phyloP scores from a whole-genome alignment of 805 yeast species.

The Starmerella stellata region DNA sequence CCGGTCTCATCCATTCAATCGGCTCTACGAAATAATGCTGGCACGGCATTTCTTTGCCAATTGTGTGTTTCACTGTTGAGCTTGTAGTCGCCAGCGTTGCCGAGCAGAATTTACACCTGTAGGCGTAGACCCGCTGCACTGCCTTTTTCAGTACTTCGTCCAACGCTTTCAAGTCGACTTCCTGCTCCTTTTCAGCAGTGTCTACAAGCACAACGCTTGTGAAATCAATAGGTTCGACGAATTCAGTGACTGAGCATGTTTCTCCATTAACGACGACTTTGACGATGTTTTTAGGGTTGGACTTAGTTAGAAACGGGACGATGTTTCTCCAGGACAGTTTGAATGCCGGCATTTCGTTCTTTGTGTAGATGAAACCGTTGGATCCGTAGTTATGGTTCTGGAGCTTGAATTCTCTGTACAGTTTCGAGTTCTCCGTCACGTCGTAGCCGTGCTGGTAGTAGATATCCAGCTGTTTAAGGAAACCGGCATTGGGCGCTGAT shows the following conservation, averaged over 20 bases:
- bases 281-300: neutral
- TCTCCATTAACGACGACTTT: slow-evolving; percentile 7
- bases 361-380: slow-evolving; percentile 24
- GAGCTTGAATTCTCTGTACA: slow-evolving; percentile 28
- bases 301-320: slow-evolving; percentile 6
- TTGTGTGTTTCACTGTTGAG: slow-evolving; percentile 40
- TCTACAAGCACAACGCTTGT: neutral
- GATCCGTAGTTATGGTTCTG: slow-evolving; percentile 17
- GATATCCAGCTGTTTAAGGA: slow-evolving; percentile 50
- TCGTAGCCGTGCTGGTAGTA: slow-evolving; percentile 32
- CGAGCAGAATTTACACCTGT: slow-evolving; percentile 75
- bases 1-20: slow-evolving; percentile 75
- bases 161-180: slow-evolving; percentile 1
- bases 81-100: slow-evolving; percentile 44
- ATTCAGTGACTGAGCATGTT: slow-evolving; percentile 7
- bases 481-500: slow-evolving; percentile 57
- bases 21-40: slow-evolving; percentile 84
- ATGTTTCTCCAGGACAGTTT: slow-evolving; percentile 15
- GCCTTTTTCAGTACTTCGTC: slow-evolving; percentile 9
- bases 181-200: neutral
- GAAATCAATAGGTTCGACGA: slow-evolving; percentile 1
- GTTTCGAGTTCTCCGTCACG: slow-evolving; percentile 19
- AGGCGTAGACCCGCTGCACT: slow-evolving; percentile 5
- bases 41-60: slow-evolving; percentile 27
- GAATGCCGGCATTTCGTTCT: slow-evolving; percentile 14